Evolutionary conservation across 2,329 filamentous ascomycete genomes (phyloP).

Genomic region (Daldinia sp.): DNA sequence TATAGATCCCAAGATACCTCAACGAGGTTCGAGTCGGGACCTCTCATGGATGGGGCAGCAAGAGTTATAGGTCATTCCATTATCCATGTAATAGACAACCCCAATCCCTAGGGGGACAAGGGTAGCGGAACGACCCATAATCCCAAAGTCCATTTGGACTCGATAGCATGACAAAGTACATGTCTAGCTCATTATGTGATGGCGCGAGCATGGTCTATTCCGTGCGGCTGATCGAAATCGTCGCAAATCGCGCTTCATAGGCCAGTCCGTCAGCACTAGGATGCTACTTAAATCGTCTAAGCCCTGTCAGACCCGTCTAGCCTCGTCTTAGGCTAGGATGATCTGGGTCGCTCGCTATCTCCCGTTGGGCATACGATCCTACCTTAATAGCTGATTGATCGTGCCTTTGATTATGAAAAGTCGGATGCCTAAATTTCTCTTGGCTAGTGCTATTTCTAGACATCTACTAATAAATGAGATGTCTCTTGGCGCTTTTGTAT

Average conservation of each 20-base stretch:
- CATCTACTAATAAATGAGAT: background rate
- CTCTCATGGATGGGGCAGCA: conserved; percentile 11
- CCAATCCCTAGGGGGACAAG: conserved; percentile 5
- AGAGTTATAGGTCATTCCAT: conserved; percentile 18
- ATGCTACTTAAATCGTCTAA: conserved; percentile 10
- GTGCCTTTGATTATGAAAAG: background rate
- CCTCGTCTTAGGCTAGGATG: background rate
- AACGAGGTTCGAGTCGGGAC: conserved; percentile 9
- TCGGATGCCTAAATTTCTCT: background rate
- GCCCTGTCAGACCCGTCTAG: conserved; percentile 10
- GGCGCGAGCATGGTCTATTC: conserved; percentile 14
- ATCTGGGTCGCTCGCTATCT: conserved; percentile 8
- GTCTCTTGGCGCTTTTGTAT: background rate
- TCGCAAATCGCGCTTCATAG: conserved; percentile 4
- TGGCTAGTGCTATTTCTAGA: background rate
- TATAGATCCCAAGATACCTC: conserved; percentile 11
- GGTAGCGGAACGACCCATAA: background rate
- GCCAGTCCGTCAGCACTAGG: conserved; percentile 30
- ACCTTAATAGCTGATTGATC: conserved; percentile 6
- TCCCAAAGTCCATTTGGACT: background rate
- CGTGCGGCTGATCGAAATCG: conserved; percentile 31
- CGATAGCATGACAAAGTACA: conserved; percentile 1
- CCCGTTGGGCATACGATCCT: background rate
- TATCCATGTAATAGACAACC: background rate
- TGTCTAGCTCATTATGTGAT: conserved; percentile 10